Percentiles rank a stretch among this genome's conserved stretches.
Evolutionary conservation across 345 rosid genomes (phyloP).

Genomic region (Lenwebbia sp.): DNA sequence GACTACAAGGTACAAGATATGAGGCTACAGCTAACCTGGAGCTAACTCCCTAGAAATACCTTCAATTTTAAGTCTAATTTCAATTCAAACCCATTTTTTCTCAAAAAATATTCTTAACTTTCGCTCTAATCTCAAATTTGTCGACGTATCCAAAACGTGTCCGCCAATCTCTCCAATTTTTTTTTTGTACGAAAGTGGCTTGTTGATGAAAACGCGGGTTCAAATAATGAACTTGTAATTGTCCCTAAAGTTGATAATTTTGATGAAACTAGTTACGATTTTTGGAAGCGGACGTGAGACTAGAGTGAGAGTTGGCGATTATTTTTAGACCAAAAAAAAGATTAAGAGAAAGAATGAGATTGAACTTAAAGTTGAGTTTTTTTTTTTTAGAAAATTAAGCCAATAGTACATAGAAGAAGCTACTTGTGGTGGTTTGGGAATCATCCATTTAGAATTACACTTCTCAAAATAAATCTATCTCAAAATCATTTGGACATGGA

Average conservation of each 20-base stretch:
- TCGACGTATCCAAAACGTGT: neutral
- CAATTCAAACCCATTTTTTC: neutral
- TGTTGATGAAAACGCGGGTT: neutral
- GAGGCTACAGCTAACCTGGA: neutral
- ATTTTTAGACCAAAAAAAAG: too few relatives aligned
- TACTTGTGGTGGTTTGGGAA: neutral
- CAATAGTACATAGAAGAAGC: neutral
- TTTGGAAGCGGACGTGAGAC: neutral
- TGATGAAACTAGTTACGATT: fast-evolving
- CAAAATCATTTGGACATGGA: neutral
- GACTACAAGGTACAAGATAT: neutral
- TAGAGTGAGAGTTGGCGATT: neutral
- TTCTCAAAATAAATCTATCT: neutral
- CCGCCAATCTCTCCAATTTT: neutral
- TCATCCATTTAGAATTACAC: neutral
- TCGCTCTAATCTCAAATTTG: neutral
- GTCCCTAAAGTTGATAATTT: neutral
- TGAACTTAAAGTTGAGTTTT: neutral
- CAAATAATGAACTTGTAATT: neutral
- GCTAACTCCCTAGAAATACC: neutral
- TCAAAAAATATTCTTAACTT: too few relatives aligned
- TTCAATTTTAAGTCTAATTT: neutral
- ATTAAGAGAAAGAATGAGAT: neutral
- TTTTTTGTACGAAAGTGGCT: fast-evolving
- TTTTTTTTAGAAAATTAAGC: neutral